These are phyloP conservation scores for Diaporthe ilicicola DNA, from an alignment of 2,329 filamentous ascomycete genomes.

Conservation along the genomic window DNA sequence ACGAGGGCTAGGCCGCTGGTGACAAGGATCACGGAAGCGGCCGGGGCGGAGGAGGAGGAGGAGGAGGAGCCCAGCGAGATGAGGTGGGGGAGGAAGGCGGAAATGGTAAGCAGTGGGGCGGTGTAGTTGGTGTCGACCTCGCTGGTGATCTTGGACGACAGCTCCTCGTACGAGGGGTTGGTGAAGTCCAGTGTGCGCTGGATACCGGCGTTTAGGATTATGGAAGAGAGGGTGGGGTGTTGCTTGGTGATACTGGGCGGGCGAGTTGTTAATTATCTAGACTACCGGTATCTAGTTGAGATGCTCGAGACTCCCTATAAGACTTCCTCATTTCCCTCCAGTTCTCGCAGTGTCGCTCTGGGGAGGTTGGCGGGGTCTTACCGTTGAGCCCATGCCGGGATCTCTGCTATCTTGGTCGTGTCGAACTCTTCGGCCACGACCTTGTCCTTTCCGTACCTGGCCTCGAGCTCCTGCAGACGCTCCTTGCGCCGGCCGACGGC, in stretches of 20 bases:
- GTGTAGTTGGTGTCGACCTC: slow-evolving; percentile 60
- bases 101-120: slow-evolving; percentile 53
- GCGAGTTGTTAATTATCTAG: background rate
- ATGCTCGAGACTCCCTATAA: background rate
- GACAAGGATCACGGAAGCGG: slow-evolving; percentile 44
- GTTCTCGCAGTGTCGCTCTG: background rate
- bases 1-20: slow-evolving; percentile 57
- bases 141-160: slow-evolving; percentile 44
- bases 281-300: background rate
- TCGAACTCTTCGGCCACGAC: slow-evolving; percentile 54
- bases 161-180: slow-evolving; percentile 42
- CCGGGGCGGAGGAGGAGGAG: background rate
- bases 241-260: slow-evolving; percentile 42
- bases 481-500: slow-evolving; percentile 63
- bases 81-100: slow-evolving; percentile 56
- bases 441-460: slow-evolving; percentile 51
- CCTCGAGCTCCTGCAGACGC: slow-evolving; percentile 57
- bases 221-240: slow-evolving; percentile 61
- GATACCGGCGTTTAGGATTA: slow-evolving; percentile 66
- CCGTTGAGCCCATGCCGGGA: slow-evolving; percentile 52
- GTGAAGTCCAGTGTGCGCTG: slow-evolving; percentile 59
- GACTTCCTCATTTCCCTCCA: background rate
- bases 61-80: slow-evolving; percentile 33
- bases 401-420: slow-evolving; percentile 51
- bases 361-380: slow-evolving; percentile 35